Evolutionary conservation across 441 rosid genomes (phyloP), one percentile per base, ranked within the genome.

Genomic region (Syzygium malaccense): DNA sequence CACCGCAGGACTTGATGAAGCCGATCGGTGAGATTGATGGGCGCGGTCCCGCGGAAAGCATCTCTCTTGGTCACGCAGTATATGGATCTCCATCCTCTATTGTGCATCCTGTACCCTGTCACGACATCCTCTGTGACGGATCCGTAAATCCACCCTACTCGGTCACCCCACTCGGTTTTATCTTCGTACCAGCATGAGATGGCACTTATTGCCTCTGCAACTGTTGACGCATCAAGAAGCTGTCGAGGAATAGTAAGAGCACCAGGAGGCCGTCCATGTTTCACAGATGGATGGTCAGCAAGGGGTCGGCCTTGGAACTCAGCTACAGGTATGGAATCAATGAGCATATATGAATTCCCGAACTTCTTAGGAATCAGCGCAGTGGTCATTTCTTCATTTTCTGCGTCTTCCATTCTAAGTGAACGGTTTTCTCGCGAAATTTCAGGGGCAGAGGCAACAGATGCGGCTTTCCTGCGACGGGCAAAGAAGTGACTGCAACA

Each of bases 181-280:
- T 85, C 87, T 33, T 85, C 87, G 20, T 85, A 85, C 58, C 58
- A 85, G 87, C 87, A 85, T 23, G 87, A 85, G 87, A 85, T 85
- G 45, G 62, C 87, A 58, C 87, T 85, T 53, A 85, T 85, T 85
- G 87, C 87, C 49, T 85, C 87, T 20, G 87, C 87, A 33, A 54
- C 87, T 10, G 66, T 85, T 1, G 87, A 26, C 0, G 87, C 87
- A 85, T 85, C 87, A 19, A 85, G 87, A 85, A 85, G 87, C 30
- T 23, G 48, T 85, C 64, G 87, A n/a, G 64, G 64, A 23, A 85
- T 26, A 32, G 87, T 33, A 28, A 85, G 87, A 54, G 87, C 87
- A 23, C 87, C 62, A 37, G 87, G 87, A 85, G 87, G 87, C 64
- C 87, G 66, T 55, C 64, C 87, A 33, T 85, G 55, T 55, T 55